Conservation (phyloP, 176 grass and related monocot species). For the Musa itinerans region DNA sequence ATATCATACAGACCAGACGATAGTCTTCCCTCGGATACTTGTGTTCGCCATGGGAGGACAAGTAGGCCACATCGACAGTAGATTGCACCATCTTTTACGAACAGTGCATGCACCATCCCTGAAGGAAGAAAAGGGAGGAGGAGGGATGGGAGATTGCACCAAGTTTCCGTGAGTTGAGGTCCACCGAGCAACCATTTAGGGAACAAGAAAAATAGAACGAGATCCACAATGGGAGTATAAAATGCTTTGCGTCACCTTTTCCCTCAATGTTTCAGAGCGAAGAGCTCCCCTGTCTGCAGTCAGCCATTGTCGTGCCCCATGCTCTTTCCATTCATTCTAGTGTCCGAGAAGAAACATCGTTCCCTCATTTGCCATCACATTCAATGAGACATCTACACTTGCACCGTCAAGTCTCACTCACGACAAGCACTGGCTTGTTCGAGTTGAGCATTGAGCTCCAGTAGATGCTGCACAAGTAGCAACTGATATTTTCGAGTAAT, state of each 20-base stretch:
- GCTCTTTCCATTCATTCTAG: slow-evolving; percentile 16
- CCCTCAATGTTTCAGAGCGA: not conserved
- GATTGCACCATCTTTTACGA: not conserved
- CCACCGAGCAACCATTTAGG: slow-evolving; percentile 40
- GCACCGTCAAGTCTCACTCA: slow-evolving; percentile 25
- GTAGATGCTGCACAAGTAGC: slow-evolving; percentile 25
- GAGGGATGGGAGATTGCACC: not conserved
- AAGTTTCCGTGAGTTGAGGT: slow-evolving; percentile 2
- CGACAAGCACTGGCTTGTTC: slow-evolving; percentile 29
- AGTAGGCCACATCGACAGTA: not conserved
- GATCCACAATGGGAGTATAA: slow-evolving; percentile 21
- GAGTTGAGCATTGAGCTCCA: slow-evolving; percentile 16
- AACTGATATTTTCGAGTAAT: slow-evolving; percentile 28
- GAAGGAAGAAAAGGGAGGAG: not conserved
- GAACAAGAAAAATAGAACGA: slow-evolving; percentile 46
- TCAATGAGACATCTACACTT: slow-evolving; percentile 20
- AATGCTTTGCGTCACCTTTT: slow-evolving; percentile 8
- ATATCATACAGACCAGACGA: too few relatives aligned
- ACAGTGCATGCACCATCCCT: not conserved
- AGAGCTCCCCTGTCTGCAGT: slow-evolving; percentile 2
- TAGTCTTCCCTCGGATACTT: slow-evolving; percentile 5
- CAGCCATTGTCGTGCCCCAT: not conserved
- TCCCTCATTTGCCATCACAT: slow-evolving; percentile 22
- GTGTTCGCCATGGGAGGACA: not conserved
- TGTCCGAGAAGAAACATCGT: slow-evolving; percentile 22